Evolutionary conservation across 2,329 filamentous ascomycete species (phyloP).

Genomic region (Pyrenochaeta sp.): DNA sequence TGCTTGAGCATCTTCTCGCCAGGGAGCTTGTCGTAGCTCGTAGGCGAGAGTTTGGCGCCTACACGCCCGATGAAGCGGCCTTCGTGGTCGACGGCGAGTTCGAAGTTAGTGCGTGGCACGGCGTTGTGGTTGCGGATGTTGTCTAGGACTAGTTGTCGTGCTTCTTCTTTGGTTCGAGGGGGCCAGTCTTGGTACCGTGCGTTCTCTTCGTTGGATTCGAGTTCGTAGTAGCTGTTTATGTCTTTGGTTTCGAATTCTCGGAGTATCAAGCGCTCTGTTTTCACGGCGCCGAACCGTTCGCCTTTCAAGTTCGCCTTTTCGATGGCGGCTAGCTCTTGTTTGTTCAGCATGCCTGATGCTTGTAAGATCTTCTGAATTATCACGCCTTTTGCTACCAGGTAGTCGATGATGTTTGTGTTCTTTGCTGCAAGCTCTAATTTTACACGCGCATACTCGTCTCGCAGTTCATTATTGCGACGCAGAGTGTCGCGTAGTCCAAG

Average conservation of each 20-base stretch:
- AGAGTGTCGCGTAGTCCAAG: slow-evolving; percentile 49
- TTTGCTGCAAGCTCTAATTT: slow-evolving; percentile 32
- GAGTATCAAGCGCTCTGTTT: slow-evolving; percentile 34
- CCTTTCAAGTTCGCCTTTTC: slow-evolving; percentile 23
- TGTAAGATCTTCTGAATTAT: slow-evolving; percentile 33
- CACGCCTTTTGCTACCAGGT: slow-evolving; percentile 27
- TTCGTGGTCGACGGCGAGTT: slow-evolving; percentile 39
- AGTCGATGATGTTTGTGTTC: slow-evolving; percentile 29
- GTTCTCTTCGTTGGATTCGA: slow-evolving; percentile 36
- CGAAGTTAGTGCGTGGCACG: slow-evolving; percentile 28
- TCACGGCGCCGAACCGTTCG: slow-evolving; percentile 22
- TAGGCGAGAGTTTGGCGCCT: slow-evolving; percentile 28
- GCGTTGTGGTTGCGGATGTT: slow-evolving; percentile 27
- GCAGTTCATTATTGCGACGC: slow-evolving; percentile 35
- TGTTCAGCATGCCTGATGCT: slow-evolving; percentile 17
- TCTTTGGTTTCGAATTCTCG: slow-evolving; percentile 39
- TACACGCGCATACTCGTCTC: slow-evolving; percentile 38
- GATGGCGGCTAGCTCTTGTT: slow-evolving; percentile 32
- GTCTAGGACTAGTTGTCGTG: slow-evolving; percentile 24
- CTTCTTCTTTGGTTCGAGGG: slow-evolving; percentile 32
- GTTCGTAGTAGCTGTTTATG: slow-evolving; percentile 25
- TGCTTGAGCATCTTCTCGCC: slow-evolving; percentile 7
- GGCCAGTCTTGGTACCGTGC: slow-evolving; percentile 39
- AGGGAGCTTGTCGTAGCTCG: slow-evolving; percentile 13
- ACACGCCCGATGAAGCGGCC: slow-evolving; percentile 40